Evolutionary conservation across 2,329 filamentous ascomycete species (phyloP).

Genomic region (Ascosphaera apis): DNA sequence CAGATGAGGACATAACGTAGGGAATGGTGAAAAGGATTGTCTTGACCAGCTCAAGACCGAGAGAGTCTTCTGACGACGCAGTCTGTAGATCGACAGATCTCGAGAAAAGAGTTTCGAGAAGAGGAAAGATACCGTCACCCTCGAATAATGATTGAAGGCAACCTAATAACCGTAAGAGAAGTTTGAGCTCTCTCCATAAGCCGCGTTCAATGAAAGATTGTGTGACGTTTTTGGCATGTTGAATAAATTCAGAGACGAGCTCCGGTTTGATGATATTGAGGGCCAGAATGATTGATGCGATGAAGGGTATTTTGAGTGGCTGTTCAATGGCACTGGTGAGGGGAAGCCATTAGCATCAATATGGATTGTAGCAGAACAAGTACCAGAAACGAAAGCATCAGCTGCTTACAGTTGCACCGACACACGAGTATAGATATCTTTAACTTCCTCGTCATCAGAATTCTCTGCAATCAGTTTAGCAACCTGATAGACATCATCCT

Average conservation of each 20-base stretch:
- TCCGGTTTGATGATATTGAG: constrained; percentile 59
- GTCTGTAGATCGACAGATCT: constrained; percentile 86
- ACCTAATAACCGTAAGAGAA: constrained; percentile 70
- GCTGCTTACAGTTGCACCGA: constrained; percentile 45
- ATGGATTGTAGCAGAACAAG: no score
- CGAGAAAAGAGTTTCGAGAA: constrained; percentile 75
- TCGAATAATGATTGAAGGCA: constrained; percentile 61
- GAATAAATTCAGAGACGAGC: constrained; percentile 47
- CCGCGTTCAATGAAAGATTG: constrained; percentile 49
- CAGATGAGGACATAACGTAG: constrained; percentile 58
- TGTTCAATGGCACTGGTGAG: constrained; percentile 54
- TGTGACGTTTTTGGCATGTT: constrained; percentile 33
- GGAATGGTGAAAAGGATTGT: constrained; percentile 89
- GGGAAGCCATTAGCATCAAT: no score
- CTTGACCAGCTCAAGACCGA: constrained; percentile 72
- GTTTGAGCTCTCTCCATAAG: constrained; percentile 77
- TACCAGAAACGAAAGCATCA: constrained; percentile 4
- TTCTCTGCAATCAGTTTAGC: constrained; percentile 60
- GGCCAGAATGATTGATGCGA: constrained; percentile 60
- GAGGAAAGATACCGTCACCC: constrained; percentile 61
- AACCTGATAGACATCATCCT: constrained; percentile 54
- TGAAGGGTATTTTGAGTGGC: constrained; percentile 91
- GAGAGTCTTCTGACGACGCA: constrained; percentile 63
- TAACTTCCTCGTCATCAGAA: constrained; percentile 63
- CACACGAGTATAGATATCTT: constrained; percentile 48